These are phyloP conservation scores for Dillenia suffruticosa DNA, from an alignment of 164 flowering plant genomes.

Conservation along the genomic window DNA sequence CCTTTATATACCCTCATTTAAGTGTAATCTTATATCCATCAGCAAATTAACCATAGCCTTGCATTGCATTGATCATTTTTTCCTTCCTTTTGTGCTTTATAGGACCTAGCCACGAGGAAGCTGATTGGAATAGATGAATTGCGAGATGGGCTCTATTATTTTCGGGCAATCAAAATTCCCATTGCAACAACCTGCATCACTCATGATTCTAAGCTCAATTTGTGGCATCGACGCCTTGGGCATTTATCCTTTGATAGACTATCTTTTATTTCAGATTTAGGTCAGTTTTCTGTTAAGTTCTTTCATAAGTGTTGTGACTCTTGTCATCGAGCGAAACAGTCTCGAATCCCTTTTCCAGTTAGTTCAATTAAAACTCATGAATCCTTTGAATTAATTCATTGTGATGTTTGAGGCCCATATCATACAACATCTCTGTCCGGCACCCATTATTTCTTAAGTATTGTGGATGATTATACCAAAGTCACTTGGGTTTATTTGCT, in stretches of 20 bases:
- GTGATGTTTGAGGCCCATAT: conserved; percentile 13
- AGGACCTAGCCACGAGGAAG: background rate
- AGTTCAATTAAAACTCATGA: background rate
- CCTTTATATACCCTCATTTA: conserved; percentile 1
- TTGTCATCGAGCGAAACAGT: background rate
- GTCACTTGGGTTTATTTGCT: too few species aligned
- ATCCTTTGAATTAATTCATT: conserved; percentile 5
- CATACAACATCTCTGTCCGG: background rate
- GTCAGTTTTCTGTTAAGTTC: background rate
- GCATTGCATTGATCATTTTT: conserved; percentile 5
- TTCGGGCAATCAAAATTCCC: background rate
- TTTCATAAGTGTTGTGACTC: background rate
- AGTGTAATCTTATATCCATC: conserved; percentile 5
- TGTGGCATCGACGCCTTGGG: background rate
- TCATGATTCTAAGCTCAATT: background rate
- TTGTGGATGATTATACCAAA: conserved; percentile 9
- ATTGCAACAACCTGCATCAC: background rate
- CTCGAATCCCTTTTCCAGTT: background rate
- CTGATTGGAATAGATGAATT: too few species aligned
- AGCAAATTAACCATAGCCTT: background rate
- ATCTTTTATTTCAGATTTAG: background rate
- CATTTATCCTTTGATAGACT: background rate
- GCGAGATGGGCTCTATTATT: conserved; percentile 4
- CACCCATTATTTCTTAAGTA: conserved; percentile 3
- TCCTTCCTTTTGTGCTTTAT: conserved; percentile 1